Evolutionary conservation across 768 basidiomycete species (phyloP).

Genomic region (Hysterangium stoloniferum): DNA sequence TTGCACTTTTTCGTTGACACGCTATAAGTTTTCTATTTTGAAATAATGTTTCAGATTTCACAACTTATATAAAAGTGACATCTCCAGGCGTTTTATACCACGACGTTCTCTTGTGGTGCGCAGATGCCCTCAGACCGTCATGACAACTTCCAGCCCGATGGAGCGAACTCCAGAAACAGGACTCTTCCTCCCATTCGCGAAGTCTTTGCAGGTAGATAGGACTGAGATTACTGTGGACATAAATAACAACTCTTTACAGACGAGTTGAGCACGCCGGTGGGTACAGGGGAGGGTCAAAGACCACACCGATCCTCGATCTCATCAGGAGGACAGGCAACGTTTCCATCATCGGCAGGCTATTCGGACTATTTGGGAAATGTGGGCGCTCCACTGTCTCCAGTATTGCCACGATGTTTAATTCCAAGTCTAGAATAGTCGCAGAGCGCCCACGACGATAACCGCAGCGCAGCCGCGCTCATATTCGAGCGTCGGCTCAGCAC

Average conservation of each 20-base stretch:
- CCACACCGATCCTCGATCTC: background rate
- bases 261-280: background rate
- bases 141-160: background rate
- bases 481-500: too few relatives aligned
- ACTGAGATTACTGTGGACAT: background rate
- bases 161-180: background rate
- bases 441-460: too few relatives aligned
- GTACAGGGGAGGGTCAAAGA: background rate
- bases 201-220: constrained; percentile 2
- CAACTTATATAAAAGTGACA: too few relatives aligned
- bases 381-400: background rate
- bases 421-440: too few relatives aligned
- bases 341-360: background rate
- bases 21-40: too few relatives aligned
- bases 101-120: too few relatives aligned
- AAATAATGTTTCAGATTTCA: too few relatives aligned
- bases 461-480: too few relatives aligned
- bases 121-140: too few relatives aligned
- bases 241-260: background rate
- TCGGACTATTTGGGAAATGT: background rate
- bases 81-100: too few relatives aligned
- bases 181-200: constrained; percentile 6
- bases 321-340: background rate
- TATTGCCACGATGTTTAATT: too few relatives aligned
- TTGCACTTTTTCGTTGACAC: too few relatives aligned